phyloP scores from a whole-genome alignment of 2,329 filamentous ascomycete species.

The Chrysoporthe deuterocubensis region DNA sequence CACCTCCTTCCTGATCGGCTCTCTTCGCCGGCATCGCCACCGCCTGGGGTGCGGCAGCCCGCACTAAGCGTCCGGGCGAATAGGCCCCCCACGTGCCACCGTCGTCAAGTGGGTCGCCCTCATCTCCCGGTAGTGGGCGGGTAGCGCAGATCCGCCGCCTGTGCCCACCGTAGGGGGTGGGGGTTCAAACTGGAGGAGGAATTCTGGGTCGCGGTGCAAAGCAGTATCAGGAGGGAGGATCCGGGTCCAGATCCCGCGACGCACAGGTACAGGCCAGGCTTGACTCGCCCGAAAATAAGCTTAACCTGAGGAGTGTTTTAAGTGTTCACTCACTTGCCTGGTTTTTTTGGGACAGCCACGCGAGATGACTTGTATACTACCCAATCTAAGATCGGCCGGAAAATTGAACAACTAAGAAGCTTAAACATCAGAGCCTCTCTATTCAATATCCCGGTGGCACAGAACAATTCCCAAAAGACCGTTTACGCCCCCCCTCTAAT shows the following conservation, averaged over 20 bases:
- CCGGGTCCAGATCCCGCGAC: neutral
- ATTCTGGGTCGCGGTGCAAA: neutral
- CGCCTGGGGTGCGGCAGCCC: neutral
- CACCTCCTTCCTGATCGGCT: neutral
- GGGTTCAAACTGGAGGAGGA: neutral
- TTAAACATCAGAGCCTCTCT: too few relatives aligned
- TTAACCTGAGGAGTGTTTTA: too few relatives aligned
- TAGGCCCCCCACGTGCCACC: neutral
- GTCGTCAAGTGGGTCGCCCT: neutral
- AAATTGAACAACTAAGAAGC: too few relatives aligned
- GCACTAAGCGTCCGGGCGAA: neutral
- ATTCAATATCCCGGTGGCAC: too few relatives aligned
- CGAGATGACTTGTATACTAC: too few relatives aligned
- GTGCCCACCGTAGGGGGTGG: neutral
- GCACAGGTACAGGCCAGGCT: too few relatives aligned
- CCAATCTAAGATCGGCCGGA: too few relatives aligned
- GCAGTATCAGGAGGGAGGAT: neutral
- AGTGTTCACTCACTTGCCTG: too few relatives aligned
- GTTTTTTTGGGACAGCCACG: too few relatives aligned
- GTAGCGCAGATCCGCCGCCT: neutral
- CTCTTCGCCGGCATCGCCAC: neutral
- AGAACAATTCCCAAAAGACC: too few relatives aligned
- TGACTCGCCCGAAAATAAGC: too few relatives aligned
- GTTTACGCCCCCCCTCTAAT: too few relatives aligned
- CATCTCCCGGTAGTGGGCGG: neutral